Base-by-base conservation (phyloP, 2,329 filamentous ascomycete genomes). In the Byssochlamys sp. region DNA sequence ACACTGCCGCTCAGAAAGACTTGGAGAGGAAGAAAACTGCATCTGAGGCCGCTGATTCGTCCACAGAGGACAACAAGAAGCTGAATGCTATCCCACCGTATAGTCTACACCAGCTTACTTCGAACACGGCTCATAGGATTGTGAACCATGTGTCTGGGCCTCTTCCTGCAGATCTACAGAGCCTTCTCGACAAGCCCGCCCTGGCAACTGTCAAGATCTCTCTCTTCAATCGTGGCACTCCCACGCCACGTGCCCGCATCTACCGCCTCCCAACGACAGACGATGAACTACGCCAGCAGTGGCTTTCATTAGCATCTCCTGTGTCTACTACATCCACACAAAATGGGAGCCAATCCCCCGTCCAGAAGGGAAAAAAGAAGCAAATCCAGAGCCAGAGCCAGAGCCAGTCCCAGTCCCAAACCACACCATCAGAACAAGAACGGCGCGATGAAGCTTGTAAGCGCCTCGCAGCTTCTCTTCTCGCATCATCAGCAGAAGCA, bases 261-360 rank as follows among this genome's bases (percentile, higher is more conserved):
- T 99, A 97, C 73, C 86, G 89, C 12, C 83, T 97, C 14, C 89
- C 92, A n/a, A 72, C 77, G 2, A 72, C 63, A 28, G 67, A 79
- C 54, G 59, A 70, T 2, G 74, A 81, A 33, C 79, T 91, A 1
- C 83, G 87, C 14, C 74, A 78, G 5, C 80, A 86, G 69, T 96
- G 92, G 92, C 81, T 95, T 2, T 76, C 82, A 4, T 78, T 84
- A 0, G 67, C 63, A 80, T 45, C 76, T 75, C 52, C 55, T 28
- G 39, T 14, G 1, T n/a, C 39, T 19, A n/a, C 14, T 19, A 9
- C 39, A n/a, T 4, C 39, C 4, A 7, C 14, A 19, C 14, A 45
- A 19, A n/a, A 45, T 6, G 35, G 14, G 14, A 45, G 4, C 48
- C 58, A 63, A 55, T 62, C 54, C 28, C 60, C 58, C 12, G 55